These are phyloP conservation scores for Mikania micrantha DNA, from an alignment of 129 eudicot species.

Conservation along the genomic window DNA sequence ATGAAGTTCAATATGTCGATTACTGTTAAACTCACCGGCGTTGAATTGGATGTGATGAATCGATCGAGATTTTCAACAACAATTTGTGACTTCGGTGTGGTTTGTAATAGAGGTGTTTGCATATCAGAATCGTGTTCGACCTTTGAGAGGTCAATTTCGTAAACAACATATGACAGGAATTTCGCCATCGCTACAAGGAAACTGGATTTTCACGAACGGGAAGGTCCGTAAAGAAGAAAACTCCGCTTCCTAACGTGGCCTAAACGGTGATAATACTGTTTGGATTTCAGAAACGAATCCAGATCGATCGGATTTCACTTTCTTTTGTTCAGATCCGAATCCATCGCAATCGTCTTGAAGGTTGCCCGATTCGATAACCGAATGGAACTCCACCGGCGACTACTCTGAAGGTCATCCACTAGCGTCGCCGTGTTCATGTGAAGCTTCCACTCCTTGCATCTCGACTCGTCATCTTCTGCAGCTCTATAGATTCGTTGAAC, in stretches of 20 bases:
- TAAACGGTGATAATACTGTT: conserved; percentile 71
- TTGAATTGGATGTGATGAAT: conserved; percentile 19
- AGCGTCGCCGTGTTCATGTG: conserved; percentile 22
- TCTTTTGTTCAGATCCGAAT: conserved; percentile 58
- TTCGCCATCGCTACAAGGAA: conserved; percentile 73
- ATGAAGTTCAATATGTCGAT: conserved; percentile 78
- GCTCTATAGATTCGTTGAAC: conserved; percentile 63
- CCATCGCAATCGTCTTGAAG: conserved; percentile 65
- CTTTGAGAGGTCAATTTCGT: conserved; percentile 51
- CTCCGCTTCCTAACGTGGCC: conserved; percentile 91
- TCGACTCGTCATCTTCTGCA: conserved; percentile 50
- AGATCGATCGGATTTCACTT: conserved; percentile 61
- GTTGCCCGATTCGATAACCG: conserved; percentile 69
- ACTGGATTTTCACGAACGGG: conserved; percentile 82
- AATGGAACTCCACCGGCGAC: conserved; percentile 49
- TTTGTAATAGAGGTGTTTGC: conserved; percentile 47
- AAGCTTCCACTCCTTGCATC: conserved; percentile 41
- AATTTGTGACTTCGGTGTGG: conserved; percentile 36
- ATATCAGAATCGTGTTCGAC: conserved; percentile 58
- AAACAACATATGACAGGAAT: conserved; percentile 46
- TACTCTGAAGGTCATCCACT: background rate
- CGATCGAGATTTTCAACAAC: conserved; percentile 70
- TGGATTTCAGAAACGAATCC: conserved; percentile 55
- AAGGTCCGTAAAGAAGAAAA: conserved; percentile 74
- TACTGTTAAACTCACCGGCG: conserved; percentile 40